Percentiles rank a stretch among this genome's conserved stretches.
Conservation (phyloP, 2,329 filamentous ascomycete genomes). For the Coniosporium tulheliwenetii region DNA sequence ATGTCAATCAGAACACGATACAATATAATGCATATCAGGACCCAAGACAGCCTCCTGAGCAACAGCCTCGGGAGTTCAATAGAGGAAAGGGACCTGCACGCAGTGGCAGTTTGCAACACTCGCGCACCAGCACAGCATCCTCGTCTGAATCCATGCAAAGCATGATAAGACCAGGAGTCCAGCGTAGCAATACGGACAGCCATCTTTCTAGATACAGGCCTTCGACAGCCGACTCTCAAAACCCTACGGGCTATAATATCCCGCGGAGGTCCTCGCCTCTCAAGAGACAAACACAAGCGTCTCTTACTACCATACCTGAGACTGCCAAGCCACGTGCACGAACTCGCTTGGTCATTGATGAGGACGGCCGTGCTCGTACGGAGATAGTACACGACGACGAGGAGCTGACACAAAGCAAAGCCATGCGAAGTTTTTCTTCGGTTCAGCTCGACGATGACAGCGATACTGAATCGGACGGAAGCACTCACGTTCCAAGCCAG, state of each 20-base stretch:
- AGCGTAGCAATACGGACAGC: slow-evolving; percentile 31
- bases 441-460: slow-evolving; percentile 13
- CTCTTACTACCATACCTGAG: slow-evolving; percentile 30
- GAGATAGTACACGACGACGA: slow-evolving; percentile 24
- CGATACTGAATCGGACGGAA: slow-evolving; percentile 17
- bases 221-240: no score
- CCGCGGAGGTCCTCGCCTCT: slow-evolving; percentile 29
- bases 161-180: slow-evolving; percentile 16
- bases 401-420: slow-evolving; percentile 4
- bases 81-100: slow-evolving; percentile 17
- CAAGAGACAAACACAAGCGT: slow-evolving; percentile 25
- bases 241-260: slow-evolving; percentile 14
- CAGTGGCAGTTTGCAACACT: slow-evolving; percentile 18
- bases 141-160: slow-evolving; percentile 19
- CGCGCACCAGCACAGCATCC: slow-evolving; percentile 23
- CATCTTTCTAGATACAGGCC: background rate
- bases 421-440: no score
- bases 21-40: slow-evolving; percentile 11
- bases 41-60: slow-evolving; percentile 19
- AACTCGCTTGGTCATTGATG: slow-evolving; percentile 31
- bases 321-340: slow-evolving; percentile 19
- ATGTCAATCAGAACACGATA: background rate
- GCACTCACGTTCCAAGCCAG: no score
- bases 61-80: slow-evolving; percentile 16
- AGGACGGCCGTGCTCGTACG: slow-evolving; percentile 29